phyloP scores from a whole-genome alignment of 108 stramenopile genomes.

The Nannochloropsis gaditana region DNA sequence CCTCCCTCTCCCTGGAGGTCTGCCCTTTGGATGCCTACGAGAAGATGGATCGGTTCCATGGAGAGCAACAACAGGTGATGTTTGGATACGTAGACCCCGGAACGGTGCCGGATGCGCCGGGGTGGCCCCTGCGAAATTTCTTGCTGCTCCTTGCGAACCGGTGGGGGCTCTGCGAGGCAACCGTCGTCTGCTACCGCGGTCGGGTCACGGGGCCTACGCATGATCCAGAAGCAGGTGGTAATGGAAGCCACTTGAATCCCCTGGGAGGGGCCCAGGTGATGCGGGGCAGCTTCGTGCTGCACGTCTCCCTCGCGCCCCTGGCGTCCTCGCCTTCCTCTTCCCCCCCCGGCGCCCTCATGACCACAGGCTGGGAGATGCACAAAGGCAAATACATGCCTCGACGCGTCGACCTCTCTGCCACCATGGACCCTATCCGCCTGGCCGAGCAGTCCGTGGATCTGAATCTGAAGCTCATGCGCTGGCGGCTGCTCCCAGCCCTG shows the following conservation, averaged over 20 bases:
- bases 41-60: neutral
- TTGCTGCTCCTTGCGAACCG: constrained; percentile 43
- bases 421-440: constrained; percentile 61
- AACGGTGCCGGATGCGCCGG: constrained; percentile 36
- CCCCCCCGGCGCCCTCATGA: neutral
- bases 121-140: constrained; percentile 55
- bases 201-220: constrained; percentile 26
- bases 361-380: constrained; percentile 56
- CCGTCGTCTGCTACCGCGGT: constrained; percentile 50
- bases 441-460: constrained; percentile 82
- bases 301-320: neutral
- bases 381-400: constrained; percentile 57
- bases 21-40: neutral
- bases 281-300: neutral
- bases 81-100: constrained; percentile 48
- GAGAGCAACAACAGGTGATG: constrained; percentile 8
- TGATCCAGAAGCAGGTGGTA: neutral
- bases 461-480: constrained; percentile 96
- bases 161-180: constrained; percentile 43
- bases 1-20: constrained; percentile 22
- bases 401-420: constrained; percentile 44
- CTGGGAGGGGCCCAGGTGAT: neutral
- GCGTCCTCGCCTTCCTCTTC: neutral
- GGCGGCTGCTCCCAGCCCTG: constrained; percentile 83
- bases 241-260: neutral